Conservation (phyloP, 176 grass and related monocot genomes). For the Dendrocalamus sinicus region DNA sequence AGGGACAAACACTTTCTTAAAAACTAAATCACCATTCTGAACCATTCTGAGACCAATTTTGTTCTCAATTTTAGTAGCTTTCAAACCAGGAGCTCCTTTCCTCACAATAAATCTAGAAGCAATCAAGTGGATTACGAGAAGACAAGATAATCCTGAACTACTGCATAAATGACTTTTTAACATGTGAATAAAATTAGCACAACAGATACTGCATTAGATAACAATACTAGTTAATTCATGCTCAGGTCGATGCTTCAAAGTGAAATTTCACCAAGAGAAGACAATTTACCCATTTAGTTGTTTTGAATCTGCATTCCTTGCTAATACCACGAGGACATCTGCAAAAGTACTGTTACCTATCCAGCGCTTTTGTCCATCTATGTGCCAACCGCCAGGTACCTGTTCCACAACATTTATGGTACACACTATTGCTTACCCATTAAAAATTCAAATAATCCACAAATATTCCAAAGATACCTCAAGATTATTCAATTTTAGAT, state of each 20-base stretch:
- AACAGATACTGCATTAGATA: not conserved
- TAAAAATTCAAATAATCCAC: not conserved
- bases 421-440: not conserved
- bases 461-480: not conserved
- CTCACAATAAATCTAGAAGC: conserved; percentile 72
- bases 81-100: conserved; percentile 65
- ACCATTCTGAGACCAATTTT: conserved; percentile 84
- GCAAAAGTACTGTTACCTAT: conserved; percentile 85
- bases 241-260: conserved; percentile 19
- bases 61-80: conserved; percentile 77
- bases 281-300: conserved; percentile 68
- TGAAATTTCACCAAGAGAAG: conserved; percentile 8
- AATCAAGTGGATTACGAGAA: not conserved
- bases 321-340: conserved; percentile 71
- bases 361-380: conserved; percentile 82
- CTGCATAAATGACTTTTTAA: conserved; percentile 4
- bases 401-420: conserved; percentile 38
- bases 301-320: conserved; percentile 63
- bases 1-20: conserved; percentile 70
- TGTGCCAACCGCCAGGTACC: conserved; percentile 71
- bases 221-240: conserved; percentile 4
- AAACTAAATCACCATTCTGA: conserved; percentile 81
- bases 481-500: conserved; percentile 18
- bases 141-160: not conserved
- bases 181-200: not conserved